Percentiles rank a stretch among this genome's conserved stretches.
These are phyloP conservation scores for Talaromyces sp. DNA, from an alignment of 2,329 filamentous ascomycete genomes.

Conservation along the genomic window DNA sequence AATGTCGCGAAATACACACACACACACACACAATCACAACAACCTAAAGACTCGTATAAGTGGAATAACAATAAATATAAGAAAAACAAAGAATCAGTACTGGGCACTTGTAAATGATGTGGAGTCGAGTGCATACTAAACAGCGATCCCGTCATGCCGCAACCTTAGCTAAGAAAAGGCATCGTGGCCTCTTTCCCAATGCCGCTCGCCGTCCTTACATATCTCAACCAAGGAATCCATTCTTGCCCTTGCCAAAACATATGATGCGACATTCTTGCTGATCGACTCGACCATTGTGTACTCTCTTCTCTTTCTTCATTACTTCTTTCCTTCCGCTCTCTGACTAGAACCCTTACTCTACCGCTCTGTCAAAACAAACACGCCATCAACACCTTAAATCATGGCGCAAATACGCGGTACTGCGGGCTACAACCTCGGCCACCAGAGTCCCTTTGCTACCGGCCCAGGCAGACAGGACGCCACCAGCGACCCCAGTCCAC, in stretches of 20 bases:
- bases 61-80: no score
- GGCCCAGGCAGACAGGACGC: slow-evolving; percentile 57
- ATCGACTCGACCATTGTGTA: neutral
- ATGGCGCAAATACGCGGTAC: slow-evolving; percentile 60
- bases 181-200: slow-evolving; percentile 16
- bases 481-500: slow-evolving; percentile 66
- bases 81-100: neutral
- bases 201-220: slow-evolving; percentile 3
- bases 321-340: neutral
- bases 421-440: slow-evolving; percentile 78
- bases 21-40: neutral
- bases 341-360: neutral
- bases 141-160: slow-evolving; percentile 10
- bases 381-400: slow-evolving; percentile 14
- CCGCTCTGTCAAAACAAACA: neutral
- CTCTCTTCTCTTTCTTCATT: neutral
- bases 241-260: slow-evolving; percentile 1
- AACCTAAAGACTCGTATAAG: neutral
- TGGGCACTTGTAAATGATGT: neutral
- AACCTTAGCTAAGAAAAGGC: slow-evolving; percentile 5
- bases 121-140: slow-evolving; percentile 1
- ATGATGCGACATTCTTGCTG: slow-evolving; percentile 5
- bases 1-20: neutral
- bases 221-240: slow-evolving; percentile 7
- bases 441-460: slow-evolving; percentile 64